phyloP scores from a whole-genome alignment of 2,329 filamentous ascomycete species.

The Bimuria novae-zelandiae region DNA sequence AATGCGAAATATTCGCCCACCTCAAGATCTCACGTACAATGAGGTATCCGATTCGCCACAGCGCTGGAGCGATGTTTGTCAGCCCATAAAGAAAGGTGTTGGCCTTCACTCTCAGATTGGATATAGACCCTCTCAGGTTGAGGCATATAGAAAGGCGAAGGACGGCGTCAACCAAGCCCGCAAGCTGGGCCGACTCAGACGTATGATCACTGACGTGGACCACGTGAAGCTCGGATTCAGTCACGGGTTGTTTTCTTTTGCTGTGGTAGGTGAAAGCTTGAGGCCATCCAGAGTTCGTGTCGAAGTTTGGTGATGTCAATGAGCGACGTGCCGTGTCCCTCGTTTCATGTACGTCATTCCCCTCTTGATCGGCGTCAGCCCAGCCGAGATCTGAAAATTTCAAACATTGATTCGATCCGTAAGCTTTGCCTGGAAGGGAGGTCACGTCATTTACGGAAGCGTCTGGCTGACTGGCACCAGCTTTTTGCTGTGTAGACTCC shows the following conservation, averaged over 20 bases:
- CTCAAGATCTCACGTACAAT: conserved; percentile 22
- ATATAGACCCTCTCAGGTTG: conserved; percentile 22
- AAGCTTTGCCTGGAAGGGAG: background rate
- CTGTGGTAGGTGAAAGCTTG: background rate
- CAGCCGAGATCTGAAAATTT: background rate
- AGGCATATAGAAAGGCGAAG: conserved; percentile 43
- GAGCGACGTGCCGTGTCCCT: background rate
- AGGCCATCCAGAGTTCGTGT: background rate
- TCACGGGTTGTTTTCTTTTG: background rate
- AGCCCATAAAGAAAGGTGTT: conserved; percentile 42
- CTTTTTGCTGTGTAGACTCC: background rate
- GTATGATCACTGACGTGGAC: background rate
- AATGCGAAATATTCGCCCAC: background rate
- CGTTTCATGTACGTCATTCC: background rate
- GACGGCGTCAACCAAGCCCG: conserved; percentile 40
- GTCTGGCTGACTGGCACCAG: background rate
- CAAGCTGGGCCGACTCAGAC: conserved; percentile 12
- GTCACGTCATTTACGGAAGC: background rate
- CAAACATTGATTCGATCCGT: background rate
- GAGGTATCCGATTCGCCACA: conserved; percentile 48
- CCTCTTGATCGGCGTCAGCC: background rate
- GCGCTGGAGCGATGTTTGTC: conserved; percentile 43
- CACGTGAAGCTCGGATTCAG: background rate
- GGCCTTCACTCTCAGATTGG: conserved; percentile 36
- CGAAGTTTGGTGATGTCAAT: background rate